Conservation (phyloP, 1,139 yeast species). For the Petasospora fabianii region DNA sequence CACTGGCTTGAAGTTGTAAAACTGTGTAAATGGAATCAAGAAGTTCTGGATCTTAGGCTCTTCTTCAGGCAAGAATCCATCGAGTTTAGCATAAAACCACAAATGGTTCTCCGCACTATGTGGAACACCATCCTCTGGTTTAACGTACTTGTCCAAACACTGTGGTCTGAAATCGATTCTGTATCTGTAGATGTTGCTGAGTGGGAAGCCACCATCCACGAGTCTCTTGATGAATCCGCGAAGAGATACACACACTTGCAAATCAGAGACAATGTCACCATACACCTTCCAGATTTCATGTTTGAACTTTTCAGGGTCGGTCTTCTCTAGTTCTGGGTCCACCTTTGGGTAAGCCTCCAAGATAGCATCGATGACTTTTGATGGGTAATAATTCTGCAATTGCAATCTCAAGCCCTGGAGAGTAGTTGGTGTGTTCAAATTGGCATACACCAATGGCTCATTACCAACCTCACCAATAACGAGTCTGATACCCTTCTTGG, state of each 20-base stretch:
- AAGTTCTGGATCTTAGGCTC: conserved; percentile 11
- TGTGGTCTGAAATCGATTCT: conserved; percentile 30
- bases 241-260: conserved; percentile 37
- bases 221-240: conserved; percentile 32
- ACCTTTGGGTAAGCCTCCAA: conserved; percentile 28
- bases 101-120: conserved; percentile 13
- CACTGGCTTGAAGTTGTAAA: conserved; percentile 11
- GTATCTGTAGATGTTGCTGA: conserved; percentile 31
- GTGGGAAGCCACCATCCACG: conserved; percentile 23
- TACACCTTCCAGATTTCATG: conserved; percentile 27
- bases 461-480: conserved; percentile 39
- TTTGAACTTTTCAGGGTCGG: conserved; percentile 19
- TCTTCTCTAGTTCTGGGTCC: conserved; percentile 20
- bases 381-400: conserved; percentile 36
- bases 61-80: conserved; percentile 13
- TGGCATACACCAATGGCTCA: conserved; percentile 33
- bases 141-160: conserved; percentile 10
- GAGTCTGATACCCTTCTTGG: conserved; percentile 27
- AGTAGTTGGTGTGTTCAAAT: conserved; percentile 32
- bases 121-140: conserved; percentile 14
- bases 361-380: conserved; percentile 29
- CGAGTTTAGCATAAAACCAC: conserved; percentile 14
- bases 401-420: conserved; percentile 29
- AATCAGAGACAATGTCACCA: conserved; percentile 38
- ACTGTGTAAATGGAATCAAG: conserved; percentile 11